A percentile compares a stretch with the other conserved stretches of the same genome.
phyloP scores from a whole-genome alignment of 2,329 filamentous ascomycete genomes.

The Eutypella sp. region DNA sequence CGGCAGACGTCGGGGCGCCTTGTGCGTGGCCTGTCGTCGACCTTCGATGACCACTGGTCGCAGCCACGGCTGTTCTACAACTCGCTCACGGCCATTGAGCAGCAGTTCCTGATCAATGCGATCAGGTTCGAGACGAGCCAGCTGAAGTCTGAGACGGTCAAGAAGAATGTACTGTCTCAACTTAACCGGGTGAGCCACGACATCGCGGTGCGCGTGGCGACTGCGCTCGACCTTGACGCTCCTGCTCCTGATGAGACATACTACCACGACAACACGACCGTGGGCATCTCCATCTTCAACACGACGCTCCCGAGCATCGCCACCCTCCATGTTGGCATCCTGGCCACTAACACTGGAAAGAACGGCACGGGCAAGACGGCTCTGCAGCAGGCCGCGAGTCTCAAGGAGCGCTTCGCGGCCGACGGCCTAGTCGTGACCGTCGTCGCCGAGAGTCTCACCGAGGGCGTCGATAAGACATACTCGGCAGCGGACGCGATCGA shows the following conservation, averaged over 20 bases:
- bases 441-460: slow-evolving; percentile 53
- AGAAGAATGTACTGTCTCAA: slow-evolving; percentile 61
- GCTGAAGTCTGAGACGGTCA: slow-evolving; percentile 51
- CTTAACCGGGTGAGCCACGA: slow-evolving; percentile 66
- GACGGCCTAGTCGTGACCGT: slow-evolving; percentile 53
- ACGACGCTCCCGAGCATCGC: slow-evolving; percentile 54
- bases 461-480: slow-evolving; percentile 59
- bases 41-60: slow-evolving; percentile 67
- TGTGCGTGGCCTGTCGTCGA: slow-evolving; percentile 52
- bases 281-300: slow-evolving; percentile 55
- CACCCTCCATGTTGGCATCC: slow-evolving; percentile 58
- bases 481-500: slow-evolving; percentile 55
- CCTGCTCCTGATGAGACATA: slow-evolving; percentile 57
- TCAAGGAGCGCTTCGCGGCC: slow-evolving; percentile 45
- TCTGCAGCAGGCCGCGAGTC: slow-evolving; percentile 40
- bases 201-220: slow-evolving; percentile 59
- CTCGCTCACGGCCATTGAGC: slow-evolving; percentile 59
- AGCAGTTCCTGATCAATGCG: slow-evolving; percentile 68
- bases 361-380: slow-evolving; percentile 17
- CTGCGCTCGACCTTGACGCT: slow-evolving; percentile 52
- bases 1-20: slow-evolving; percentile 50
- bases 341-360: slow-evolving; percentile 41
- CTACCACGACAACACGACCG: slow-evolving; percentile 66
- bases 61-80: slow-evolving; percentile 72
- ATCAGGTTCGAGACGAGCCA: slow-evolving; percentile 67